Percentiles rank a stretch among this genome's conserved stretches.
Evolutionary conservation across 73 alveolate genomes (phyloP).

Genomic region (Symbiodinium pilosum): DNA sequence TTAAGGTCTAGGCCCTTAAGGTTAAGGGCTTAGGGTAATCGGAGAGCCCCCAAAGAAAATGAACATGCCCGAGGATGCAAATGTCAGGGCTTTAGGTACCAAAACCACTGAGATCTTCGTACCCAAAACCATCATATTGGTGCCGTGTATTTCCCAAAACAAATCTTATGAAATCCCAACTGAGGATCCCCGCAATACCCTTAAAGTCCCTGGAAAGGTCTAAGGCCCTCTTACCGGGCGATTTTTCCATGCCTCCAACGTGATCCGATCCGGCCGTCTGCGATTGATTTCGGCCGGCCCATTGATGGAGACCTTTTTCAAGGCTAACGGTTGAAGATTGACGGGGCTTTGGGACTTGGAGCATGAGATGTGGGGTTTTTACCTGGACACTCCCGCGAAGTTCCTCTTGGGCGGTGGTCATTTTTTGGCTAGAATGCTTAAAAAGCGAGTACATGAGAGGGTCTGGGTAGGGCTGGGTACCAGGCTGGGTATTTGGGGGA

Average conservation of each 20-base stretch:
- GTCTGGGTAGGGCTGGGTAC: too few species aligned
- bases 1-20: not conserved
- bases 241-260: constrained; percentile 29
- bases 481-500: too few species aligned
- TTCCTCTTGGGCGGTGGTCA: too few species aligned
- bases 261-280: constrained; percentile 68
- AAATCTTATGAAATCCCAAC: not conserved
- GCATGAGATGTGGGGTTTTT: too few species aligned
- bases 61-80: too few species aligned
- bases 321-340: not conserved
- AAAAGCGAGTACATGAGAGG: too few species aligned
- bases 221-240: not conserved
- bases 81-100: too few species aligned
- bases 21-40: not conserved
- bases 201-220: not conserved
- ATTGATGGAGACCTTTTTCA: constrained; percentile 74
- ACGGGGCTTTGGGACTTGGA: not conserved
- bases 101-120: too few species aligned
- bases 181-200: not conserved
- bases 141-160: not conserved
- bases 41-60: too few species aligned
- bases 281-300: constrained; percentile 79
- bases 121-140: too few species aligned
- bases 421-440: too few species aligned
- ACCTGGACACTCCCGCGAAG: too few species aligned